Conservation (phyloP, 441 rosid genomes). For the Dalechampia spathulata region DNA sequence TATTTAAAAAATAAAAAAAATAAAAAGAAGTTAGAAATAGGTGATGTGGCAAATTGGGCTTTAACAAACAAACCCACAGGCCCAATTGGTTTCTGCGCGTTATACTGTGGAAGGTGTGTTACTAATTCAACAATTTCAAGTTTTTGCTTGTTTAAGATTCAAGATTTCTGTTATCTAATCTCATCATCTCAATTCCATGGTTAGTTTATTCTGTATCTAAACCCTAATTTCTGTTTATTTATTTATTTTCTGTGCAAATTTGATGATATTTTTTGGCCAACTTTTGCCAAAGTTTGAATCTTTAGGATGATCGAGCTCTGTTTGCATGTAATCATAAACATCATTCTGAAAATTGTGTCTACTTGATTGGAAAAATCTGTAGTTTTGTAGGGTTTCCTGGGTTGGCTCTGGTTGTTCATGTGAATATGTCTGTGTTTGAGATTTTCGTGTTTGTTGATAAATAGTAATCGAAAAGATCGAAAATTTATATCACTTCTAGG, state of each 20-base stretch:
- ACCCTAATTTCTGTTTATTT: background rate
- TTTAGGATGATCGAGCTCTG: background rate
- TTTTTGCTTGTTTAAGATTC: background rate
- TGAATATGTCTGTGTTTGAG: too few relatives aligned
- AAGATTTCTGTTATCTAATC: background rate
- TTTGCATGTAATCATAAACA: background rate
- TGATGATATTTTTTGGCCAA: background rate
- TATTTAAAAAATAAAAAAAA: too few relatives aligned
- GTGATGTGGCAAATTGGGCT: too few relatives aligned
- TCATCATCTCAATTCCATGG: constrained; percentile 1
- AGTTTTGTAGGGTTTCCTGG: background rate
- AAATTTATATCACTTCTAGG: background rate
- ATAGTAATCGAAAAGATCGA: background rate
- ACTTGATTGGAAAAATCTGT: background rate
- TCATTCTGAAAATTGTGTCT: background rate
- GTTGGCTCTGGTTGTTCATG: too few relatives aligned
- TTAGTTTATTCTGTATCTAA: background rate
- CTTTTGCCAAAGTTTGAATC: background rate
- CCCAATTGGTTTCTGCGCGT: too few relatives aligned
- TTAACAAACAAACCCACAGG: too few relatives aligned
- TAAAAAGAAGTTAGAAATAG: too few relatives aligned
- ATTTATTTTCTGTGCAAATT: background rate
- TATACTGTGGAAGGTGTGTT: too few relatives aligned
- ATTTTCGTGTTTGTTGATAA: too few relatives aligned
- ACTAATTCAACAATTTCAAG: too few relatives aligned